Conservation (phyloP, 805 yeast genomes). For the Hyphopichia homilentoma region DNA sequence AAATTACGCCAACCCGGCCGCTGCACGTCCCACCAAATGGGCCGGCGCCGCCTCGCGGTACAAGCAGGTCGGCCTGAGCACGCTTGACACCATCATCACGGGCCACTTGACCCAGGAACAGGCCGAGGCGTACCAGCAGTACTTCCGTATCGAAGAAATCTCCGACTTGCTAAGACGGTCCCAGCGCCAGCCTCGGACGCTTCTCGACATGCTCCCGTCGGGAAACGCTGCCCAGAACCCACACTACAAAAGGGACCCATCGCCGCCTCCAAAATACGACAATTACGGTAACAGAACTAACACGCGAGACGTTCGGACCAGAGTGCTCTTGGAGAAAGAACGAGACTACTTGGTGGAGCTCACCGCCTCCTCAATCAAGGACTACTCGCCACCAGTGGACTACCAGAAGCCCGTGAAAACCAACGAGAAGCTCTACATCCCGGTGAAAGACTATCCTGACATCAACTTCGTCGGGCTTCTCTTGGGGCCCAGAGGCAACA, state of each 20-base stretch:
- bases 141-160: conserved; percentile 77
- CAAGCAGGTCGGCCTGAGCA: conserved; percentile 15
- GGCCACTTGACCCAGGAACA: conserved; percentile 64
- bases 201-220: conserved; percentile 50
- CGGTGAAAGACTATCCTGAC: conserved; percentile 82
- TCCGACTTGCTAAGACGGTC: conserved; percentile 48
- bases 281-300: conserved; percentile 76
- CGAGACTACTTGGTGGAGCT: conserved; percentile 73
- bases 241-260: conserved; percentile 56
- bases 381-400: conserved; percentile 75
- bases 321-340: conserved; percentile 67
- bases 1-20: too few species aligned
- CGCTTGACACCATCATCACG: conserved; percentile 32
- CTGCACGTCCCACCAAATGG: conserved; percentile 38
- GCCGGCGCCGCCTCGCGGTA: conserved; percentile 27
- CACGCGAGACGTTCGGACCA: conserved; percentile 70
- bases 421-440: conserved; percentile 78
- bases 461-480: conserved; percentile 89
- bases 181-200: conserved; percentile 22
- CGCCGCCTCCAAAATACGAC: conserved; percentile 94
- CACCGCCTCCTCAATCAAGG: conserved; percentile 69
- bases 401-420: conserved; percentile 68
- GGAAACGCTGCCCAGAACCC: conserved; percentile 23
- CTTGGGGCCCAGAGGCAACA: conserved; percentile 94
- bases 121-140: conserved; percentile 64